Percentiles rank a stretch among this genome's conserved stretches.
These are phyloP conservation scores for Fusarium falciforme DNA, from an alignment of 2,329 filamentous ascomycete species.

Conservation along the genomic window DNA sequence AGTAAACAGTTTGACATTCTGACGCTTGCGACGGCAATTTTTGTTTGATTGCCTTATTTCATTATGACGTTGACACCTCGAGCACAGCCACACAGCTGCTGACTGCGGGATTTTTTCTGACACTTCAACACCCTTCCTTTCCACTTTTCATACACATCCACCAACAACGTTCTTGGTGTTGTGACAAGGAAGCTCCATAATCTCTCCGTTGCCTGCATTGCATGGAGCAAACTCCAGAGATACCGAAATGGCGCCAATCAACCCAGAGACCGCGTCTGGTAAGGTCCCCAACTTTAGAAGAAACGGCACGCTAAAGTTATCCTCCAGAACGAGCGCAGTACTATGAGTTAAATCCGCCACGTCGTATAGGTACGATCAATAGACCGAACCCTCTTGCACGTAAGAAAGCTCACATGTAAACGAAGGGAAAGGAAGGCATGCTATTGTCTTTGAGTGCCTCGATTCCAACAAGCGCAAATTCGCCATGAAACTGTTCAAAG, in stretches of 20 bases:
- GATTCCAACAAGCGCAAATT: neutral
- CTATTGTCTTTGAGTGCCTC: conserved; percentile 12
- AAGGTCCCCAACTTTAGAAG: too few relatives aligned
- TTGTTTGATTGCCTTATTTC: neutral
- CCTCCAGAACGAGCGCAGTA: neutral
- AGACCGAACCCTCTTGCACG: fast-evolving
- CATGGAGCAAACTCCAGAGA: neutral
- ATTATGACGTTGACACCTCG: neutral
- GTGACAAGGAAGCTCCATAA: neutral
- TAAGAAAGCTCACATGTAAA: neutral
- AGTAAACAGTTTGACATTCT: neutral
- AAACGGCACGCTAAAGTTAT: neutral
- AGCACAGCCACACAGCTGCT: neutral
- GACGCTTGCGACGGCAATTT: neutral
- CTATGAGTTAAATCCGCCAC: conserved; percentile 10
- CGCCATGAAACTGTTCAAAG: conserved; percentile 24
- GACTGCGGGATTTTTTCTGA: neutral
- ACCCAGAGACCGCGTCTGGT: neutral
- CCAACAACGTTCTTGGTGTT: neutral
- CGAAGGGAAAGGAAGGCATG: conserved; percentile 16
- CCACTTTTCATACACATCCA: neutral
- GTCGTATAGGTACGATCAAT: neutral
- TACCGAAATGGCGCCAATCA: neutral
- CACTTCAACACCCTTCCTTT: neutral
- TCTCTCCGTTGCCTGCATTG: neutral